Base-by-base conservation (phyloP, 306 rosid species). In the Herpetospermum pedunculosum region DNA sequence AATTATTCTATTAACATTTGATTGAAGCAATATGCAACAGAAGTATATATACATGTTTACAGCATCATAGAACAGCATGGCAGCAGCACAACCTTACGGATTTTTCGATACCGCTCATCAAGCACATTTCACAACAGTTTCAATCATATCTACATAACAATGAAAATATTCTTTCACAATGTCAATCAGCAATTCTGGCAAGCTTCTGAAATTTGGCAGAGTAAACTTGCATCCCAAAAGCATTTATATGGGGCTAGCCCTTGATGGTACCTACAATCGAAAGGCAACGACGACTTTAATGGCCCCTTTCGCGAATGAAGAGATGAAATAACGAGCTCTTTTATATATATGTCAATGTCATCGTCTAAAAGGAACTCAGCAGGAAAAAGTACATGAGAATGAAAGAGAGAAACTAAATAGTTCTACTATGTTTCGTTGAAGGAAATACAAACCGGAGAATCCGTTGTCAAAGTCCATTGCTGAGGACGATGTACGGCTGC, bases 391-490 rank as follows among this genome's bases (percentile, higher is more conserved):
- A 0, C 47, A 35, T 0, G 29, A 57, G n/a, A 19, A 35, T 32
- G n/a, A 2, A 35, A 30, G 21, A 62, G 34, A 7, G 46, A 34
- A 6, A 30, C 3, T 21, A 41, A 19, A 41, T 35, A 67, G 11
- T 4, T 38, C 52, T 67, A 65, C 4, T 13, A 15, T 18, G 38
- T 30, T 32, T 34, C 43, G 8, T 32, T 18, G 26, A 32, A 57
- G 14, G 44, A 40, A 38, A 21, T 67, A 67, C 72, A 14, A 67
- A 67, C 72, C 72, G 72, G 90, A 80, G 63, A 48, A 84, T 86
- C 87, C 59, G 89, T 77, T 77, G 87, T 82, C 18, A 86, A 73
- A 67, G 85, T 88, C 98, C 96, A 94, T 77, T 80, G 82, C 54
- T 78, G 91, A 72, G 96, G 91, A 82, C 79, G 84, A 71, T 77